Percentiles rank a stretch among this genome's conserved stretches.
Evolutionary conservation across 2,329 filamentous ascomycete genomes (phyloP).

Genomic region (Nannizzia gypsea): DNA sequence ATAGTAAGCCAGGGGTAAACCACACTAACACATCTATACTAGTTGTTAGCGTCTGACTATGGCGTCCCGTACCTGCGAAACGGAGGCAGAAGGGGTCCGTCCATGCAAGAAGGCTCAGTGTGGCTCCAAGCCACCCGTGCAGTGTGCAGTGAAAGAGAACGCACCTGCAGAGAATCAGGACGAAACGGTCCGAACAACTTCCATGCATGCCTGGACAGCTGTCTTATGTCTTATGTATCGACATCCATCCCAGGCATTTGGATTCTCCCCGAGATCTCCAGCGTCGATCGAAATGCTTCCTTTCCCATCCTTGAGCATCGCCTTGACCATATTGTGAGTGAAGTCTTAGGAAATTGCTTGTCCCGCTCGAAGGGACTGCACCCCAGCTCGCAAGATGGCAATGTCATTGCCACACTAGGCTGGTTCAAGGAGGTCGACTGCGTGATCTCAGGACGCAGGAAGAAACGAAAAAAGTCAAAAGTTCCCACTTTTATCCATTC

Average conservation of each 20-base stretch:
- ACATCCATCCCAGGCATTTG: background rate
- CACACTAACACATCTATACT: background rate
- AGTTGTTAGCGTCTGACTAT: background rate
- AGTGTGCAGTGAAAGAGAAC: background rate
- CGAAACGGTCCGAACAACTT: background rate
- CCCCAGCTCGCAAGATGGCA: background rate
- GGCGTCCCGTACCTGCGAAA: background rate
- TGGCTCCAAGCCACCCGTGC: background rate
- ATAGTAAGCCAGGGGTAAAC: background rate
- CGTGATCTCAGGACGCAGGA: background rate
- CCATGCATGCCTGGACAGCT: background rate
- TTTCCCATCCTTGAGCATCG: background rate
- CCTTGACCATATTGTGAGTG: background rate
- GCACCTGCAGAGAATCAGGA: background rate
- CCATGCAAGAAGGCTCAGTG: background rate
- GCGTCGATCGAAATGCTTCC: background rate
- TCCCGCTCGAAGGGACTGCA: background rate
- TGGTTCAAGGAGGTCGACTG: background rate
- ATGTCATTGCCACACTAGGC: background rate
- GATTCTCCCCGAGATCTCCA: background rate
- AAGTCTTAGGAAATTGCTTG: background rate
- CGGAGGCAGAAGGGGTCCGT: background rate
- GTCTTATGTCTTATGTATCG: background rate
- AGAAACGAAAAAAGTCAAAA: constrained; percentile 3
- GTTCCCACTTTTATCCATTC: background rate